phyloP scores from a whole-genome alignment of 768 basidiomycete species.

The Tricholoma matsutake region DNA sequence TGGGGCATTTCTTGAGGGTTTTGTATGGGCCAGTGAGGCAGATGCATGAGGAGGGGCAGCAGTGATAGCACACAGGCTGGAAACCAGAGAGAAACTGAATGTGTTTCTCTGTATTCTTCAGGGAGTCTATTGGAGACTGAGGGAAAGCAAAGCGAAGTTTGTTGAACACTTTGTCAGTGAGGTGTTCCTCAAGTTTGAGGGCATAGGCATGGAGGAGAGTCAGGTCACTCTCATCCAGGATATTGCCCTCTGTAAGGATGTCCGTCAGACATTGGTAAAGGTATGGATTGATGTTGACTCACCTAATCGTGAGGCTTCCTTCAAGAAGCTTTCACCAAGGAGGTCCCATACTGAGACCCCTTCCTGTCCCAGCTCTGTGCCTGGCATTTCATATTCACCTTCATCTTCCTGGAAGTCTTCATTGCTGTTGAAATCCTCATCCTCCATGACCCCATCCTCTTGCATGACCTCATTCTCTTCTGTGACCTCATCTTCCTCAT shows the following conservation, averaged over 20 bases:
- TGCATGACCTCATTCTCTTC: background rate
- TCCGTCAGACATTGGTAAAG: too few species aligned
- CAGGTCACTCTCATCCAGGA: too few species aligned
- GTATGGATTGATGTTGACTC: too few species aligned
- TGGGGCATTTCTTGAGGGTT: slow-evolving; percentile 28
- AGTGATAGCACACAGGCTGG: slow-evolving; percentile 33
- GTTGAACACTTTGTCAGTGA: slow-evolving; percentile 23
- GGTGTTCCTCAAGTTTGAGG: slow-evolving; percentile 24
- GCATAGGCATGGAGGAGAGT: too few species aligned
- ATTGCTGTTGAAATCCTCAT: background rate
- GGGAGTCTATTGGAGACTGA: slow-evolving; percentile 7
- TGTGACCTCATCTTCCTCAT: background rate
- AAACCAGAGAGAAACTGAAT: too few species aligned
- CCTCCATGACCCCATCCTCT: background rate
- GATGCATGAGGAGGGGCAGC: slow-evolving; percentile 44
- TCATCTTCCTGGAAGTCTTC: slow-evolving; percentile 1
- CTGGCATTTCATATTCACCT: background rate
- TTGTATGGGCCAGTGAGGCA: too few species aligned
- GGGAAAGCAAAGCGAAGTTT: slow-evolving; percentile 25
- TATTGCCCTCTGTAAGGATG: too few species aligned
- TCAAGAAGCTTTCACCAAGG: slow-evolving; percentile 2
- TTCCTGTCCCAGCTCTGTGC: background rate
- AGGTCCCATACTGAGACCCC: slow-evolving; percentile 2
- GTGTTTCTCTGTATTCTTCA: slow-evolving; percentile 18
- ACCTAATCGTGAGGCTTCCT: slow-evolving; percentile 3